Base-by-base conservation (phyloP, 1,284 basidiomycete genomes). In the Cystobasidium pallidum region DNA sequence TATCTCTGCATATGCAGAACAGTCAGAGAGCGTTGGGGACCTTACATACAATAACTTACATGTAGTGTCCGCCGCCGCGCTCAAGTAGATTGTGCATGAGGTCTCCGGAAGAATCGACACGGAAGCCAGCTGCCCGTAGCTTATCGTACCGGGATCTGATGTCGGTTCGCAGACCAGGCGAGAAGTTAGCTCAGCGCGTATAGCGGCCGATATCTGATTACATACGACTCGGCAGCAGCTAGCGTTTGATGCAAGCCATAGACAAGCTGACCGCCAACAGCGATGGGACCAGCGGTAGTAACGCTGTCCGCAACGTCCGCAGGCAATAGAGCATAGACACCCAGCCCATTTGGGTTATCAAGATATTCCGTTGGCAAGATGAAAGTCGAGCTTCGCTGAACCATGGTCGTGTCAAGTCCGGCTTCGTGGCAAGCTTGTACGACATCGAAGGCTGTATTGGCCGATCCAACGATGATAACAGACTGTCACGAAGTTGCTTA, bases 401-500 rank as follows among this genome's bases (percentile, higher is more conserved):
- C 41, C 61, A 64, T 47, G 8, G 61, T 64, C 7, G 41, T 43
- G 21, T 47, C 3, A 10, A 64, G 39, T 43, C 61, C 61, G 10
- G 61, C 61, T 47, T 43, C 24, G 26, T 21, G 11, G n/a, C 39
- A 49, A 4, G 24, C 39, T 21, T 64, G 6, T 8, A 64, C 30
- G 24, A 64, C 43, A 41, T 64, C 61, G 43, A 64, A 64, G 32
- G 61, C 61, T 21, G 41, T 64, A 41, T 64, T 64, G n/a, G 61
- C 61, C 3, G 61, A 45, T 28, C 61, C 61, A 4, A 64, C 26
- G 15, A 64, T 26, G 13, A 28, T 21, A 26, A 49, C 61, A 32
- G 58, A 39, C 58, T 61, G 24, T 28, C 28, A 61, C 13, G 41
- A 6, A 39, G 30, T 41, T 7, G 15, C 8, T 41, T 41, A 39